These are phyloP conservation scores for Dacryopinax primogenitus DNA, from an alignment of 768 basidiomycete genomes.

Conservation along the genomic window DNA sequence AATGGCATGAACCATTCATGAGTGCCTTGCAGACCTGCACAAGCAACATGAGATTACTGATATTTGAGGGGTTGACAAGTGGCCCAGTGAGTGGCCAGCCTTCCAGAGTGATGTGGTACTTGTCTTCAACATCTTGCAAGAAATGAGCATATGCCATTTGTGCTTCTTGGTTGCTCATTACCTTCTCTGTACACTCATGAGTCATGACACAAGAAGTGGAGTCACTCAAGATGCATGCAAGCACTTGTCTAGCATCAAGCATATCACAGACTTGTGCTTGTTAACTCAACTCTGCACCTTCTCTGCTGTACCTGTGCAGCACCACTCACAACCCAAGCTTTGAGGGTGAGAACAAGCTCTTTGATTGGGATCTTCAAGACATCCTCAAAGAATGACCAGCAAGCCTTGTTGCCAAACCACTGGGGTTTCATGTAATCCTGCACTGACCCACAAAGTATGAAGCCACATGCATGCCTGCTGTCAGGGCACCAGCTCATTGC, in stretches of 20 bases:
- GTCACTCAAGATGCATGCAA: background rate
- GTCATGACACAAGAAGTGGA: background rate
- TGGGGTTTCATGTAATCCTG: background rate
- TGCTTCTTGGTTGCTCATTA: background rate
- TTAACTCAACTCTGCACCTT: background rate
- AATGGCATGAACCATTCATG: background rate
- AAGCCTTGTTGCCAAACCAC: background rate
- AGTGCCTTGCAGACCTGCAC: background rate
- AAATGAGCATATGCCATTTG: background rate
- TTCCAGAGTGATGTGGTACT: background rate
- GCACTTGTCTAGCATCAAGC: background rate
- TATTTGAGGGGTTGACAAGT: background rate
- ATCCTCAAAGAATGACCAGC: background rate
- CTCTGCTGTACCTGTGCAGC: background rate
- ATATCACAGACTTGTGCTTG: background rate
- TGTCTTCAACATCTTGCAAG: background rate
- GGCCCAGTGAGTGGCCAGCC: background rate
- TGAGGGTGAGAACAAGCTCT: background rate
- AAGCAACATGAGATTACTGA: background rate
- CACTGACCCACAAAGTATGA: background rate
- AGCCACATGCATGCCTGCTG: background rate
- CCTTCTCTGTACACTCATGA: background rate
- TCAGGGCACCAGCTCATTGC: too few relatives aligned
- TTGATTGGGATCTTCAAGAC: background rate
- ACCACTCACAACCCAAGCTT: background rate